Evolutionary conservation across 768 basidiomycete genomes (phyloP).

Genomic region (Tephrocybe sp.): DNA sequence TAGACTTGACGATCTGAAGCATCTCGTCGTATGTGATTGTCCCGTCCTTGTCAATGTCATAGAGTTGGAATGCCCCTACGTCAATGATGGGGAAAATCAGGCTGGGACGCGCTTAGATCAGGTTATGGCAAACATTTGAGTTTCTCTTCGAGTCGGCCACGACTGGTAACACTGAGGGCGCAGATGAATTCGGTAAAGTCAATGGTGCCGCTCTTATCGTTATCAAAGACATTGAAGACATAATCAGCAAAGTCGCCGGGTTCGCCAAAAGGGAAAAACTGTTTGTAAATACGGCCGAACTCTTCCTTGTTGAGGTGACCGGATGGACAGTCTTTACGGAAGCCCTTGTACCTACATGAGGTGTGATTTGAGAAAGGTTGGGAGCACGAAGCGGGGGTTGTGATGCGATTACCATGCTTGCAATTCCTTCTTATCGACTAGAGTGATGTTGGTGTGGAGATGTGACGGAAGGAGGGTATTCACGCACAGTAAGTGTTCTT

Average conservation of each 20-base stretch:
- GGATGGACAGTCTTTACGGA: slow-evolving; percentile 97
- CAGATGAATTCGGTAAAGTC: slow-evolving; percentile 99
- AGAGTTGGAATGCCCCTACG: slow-evolving; percentile 98
- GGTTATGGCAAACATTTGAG: slow-evolving; percentile 75
- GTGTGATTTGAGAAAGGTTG: slow-evolving; percentile 11
- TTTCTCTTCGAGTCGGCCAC: slow-evolving; percentile 95
- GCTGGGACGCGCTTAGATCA: slow-evolving; percentile 10
- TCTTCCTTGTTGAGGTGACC: slow-evolving; percentile 95
- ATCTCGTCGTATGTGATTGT: slow-evolving; percentile 98
- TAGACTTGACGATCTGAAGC: slow-evolving; percentile 95
- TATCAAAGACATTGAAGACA: slow-evolving; percentile 97
- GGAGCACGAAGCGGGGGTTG: slow-evolving; percentile 5
- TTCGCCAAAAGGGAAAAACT: slow-evolving; percentile 99
- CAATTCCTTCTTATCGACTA: slow-evolving; percentile 95
- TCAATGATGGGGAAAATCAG: slow-evolving; percentile 19
- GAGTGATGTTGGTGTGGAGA: slow-evolving; percentile 14
- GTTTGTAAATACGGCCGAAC: slow-evolving; percentile 97
- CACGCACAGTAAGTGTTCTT: slow-evolving; percentile 94
- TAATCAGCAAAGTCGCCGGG: slow-evolving; percentile 96
- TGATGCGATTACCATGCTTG: slow-evolving; percentile 76
- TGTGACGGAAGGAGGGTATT: slow-evolving; percentile 3
- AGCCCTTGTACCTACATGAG: slow-evolving; percentile 98
- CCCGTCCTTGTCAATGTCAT: slow-evolving; percentile 98
- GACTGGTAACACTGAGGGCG: slow-evolving; percentile 90
- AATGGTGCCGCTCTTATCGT: slow-evolving; percentile 93